phyloP scores from a whole-genome alignment of 441 rosid genomes.

The Euphorbia celastroides region DNA sequence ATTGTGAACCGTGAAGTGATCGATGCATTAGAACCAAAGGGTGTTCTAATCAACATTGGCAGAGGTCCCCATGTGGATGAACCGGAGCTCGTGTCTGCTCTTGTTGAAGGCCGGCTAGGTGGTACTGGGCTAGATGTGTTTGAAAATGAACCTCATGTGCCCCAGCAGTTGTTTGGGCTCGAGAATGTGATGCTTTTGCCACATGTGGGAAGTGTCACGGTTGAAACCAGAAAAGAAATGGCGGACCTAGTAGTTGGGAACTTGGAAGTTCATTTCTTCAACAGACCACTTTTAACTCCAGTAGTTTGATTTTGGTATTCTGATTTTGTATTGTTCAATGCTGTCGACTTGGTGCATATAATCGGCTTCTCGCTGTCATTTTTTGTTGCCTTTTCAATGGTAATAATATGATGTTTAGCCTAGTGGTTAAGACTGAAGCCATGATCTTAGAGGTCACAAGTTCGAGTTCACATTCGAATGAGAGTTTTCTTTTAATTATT shows the following conservation, averaged over 20 bases:
- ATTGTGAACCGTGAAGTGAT: conserved; percentile 51
- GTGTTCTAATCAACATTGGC: conserved; percentile 59
- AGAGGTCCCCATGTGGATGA: conserved; percentile 67
- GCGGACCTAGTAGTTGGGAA: conserved; percentile 66
- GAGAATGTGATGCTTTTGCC: conserved; percentile 63
- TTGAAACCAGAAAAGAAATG: conserved; percentile 57
- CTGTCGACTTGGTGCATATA: too few species aligned
- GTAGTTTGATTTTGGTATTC: too few species aligned
- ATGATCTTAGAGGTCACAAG: too few species aligned
- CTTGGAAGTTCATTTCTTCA: conserved; percentile 50
- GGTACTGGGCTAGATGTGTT: conserved; percentile 77
- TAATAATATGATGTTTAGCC: too few species aligned
- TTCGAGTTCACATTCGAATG: too few species aligned
- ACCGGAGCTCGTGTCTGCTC: conserved; percentile 57
- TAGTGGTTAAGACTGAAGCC: too few species aligned
- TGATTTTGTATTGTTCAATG: too few species aligned
- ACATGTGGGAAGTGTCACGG: conserved; percentile 50
- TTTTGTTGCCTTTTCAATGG: too few species aligned
- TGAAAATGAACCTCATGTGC: conserved; percentile 58
- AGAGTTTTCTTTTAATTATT: too few species aligned
- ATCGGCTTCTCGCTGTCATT: too few species aligned
- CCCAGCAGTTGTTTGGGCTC: conserved; percentile 46
- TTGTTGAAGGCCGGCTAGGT: conserved; percentile 54
- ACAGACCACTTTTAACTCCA: conserved; percentile 48
- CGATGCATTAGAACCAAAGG: conserved; percentile 54